A percentile compares a stretch with the other conserved stretches of the same genome.
phyloP scores from a whole-genome alignment of 2,329 filamentous ascomycete species.

The Fusarium humuli region DNA sequence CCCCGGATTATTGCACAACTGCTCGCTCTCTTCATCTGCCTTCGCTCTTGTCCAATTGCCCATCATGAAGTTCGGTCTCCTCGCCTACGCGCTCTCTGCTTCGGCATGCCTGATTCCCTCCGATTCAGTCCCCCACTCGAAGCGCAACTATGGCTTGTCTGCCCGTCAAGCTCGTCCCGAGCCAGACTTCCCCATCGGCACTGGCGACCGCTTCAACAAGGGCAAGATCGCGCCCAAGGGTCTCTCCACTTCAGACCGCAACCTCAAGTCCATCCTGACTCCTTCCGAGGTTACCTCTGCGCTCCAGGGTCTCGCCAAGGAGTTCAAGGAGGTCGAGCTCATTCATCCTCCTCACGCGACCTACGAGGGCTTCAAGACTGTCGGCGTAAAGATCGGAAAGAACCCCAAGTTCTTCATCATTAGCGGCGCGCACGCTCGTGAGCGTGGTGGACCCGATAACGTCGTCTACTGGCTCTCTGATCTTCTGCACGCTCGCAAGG shows the following conservation, averaged over 20 bases:
- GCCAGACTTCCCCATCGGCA: constrained; percentile 54
- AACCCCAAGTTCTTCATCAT: constrained; percentile 63
- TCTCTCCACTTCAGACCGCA: constrained; percentile 50
- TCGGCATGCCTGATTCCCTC: constrained; percentile 55
- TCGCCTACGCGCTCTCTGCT: constrained; percentile 40
- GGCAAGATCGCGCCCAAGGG: constrained; percentile 53
- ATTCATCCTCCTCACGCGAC: constrained; percentile 59
- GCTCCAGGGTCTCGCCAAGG: constrained; percentile 55
- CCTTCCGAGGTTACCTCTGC: constrained; percentile 58
- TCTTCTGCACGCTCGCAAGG: constrained; percentile 64
- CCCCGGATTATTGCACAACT: not conserved
- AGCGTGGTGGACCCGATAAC: constrained; percentile 67
- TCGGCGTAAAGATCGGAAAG: constrained; percentile 59
- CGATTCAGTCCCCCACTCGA: constrained; percentile 46
- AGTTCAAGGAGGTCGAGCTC: constrained; percentile 53
- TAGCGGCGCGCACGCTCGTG: constrained; percentile 67
- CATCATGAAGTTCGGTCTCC: constrained; percentile 48
- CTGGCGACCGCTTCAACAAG: constrained; percentile 56
- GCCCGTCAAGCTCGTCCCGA: constrained; percentile 35
- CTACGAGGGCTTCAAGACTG: constrained; percentile 55
- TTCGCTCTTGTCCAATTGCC: not conserved
- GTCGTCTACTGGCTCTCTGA: constrained; percentile 69
- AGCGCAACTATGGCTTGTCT: constrained; percentile 20
- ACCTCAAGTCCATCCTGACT: constrained; percentile 59
- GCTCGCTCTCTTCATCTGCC: not conserved